Evolutionary conservation across 345 rosid species (phyloP), one percentile per base, ranked within the genome.

Genomic region (Capsella bursapastoris): DNA sequence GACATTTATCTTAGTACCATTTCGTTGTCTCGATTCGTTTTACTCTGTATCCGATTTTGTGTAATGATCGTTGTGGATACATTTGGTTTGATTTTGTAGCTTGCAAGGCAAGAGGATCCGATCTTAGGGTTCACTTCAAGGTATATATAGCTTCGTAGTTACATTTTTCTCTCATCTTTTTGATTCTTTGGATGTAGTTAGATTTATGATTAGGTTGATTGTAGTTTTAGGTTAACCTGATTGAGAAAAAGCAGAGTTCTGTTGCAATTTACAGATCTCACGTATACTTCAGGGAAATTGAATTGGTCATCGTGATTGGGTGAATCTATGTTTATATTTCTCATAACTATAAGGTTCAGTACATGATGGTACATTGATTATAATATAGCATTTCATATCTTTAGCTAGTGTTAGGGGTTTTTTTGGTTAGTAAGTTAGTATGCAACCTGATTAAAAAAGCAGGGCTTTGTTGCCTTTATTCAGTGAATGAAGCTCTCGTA

Each of bases 61-160:
- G 37, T 34, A 6, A 6, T 27, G 9, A 67, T 47, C 1, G 7
- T 3, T 47, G 3, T 37, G 53, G 16, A 8, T 5, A 29, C 53
- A 1, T 55, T 27, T 22, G 2, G 1, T 60, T 65, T 32, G 15
- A 7, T 74, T 8, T 76, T 81, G 76, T 82, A 95, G 99, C 98
- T 44, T 92, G 99, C 88, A 95, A 92, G 89, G 93, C 99, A 2
- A 88, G 97, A 73, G 99, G 97, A 37, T 84, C 93, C 38, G 94
- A 92, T 80, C 98, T 92, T 50, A 86, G 99, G 76, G 94, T 88
- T 84, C 99, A 90, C 80, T 95, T 95, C 79, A 95, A 95, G 96
- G 98, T 92, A 76, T n/a, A 92, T 87, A 44, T 66, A 34, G n/a
- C 51, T 16, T 71, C 58, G 25, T 31, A 2, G 2, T 9, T 44